phyloP scores from a whole-genome alignment of 768 basidiomycete genomes.

The Pholiota molesta region DNA sequence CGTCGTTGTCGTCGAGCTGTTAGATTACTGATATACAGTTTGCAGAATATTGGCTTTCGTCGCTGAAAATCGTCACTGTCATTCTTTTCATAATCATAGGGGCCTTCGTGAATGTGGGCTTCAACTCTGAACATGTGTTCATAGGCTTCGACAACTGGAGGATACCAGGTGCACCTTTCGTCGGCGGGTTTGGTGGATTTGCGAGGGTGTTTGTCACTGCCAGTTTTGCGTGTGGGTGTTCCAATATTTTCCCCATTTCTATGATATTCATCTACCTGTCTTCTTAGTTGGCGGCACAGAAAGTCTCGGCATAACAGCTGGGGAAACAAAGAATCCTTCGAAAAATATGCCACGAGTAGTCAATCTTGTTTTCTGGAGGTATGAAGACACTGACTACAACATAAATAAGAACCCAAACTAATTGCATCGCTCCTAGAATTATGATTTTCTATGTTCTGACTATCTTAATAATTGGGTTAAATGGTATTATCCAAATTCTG shows the following conservation, averaged over 20 bases:
- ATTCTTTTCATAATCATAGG: constrained; percentile 80
- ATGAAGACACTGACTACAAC: constrained; percentile 15
- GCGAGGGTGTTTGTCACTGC: constrained; percentile 83
- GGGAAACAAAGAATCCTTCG: constrained; percentile 87
- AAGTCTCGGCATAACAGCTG: constrained; percentile 90
- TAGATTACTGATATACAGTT: neutral
- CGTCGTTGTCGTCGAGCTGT: neutral
- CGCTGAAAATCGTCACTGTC: constrained; percentile 80
- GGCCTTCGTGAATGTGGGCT: constrained; percentile 78
- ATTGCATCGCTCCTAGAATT: constrained; percentile 49
- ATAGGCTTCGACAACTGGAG: constrained; percentile 77
- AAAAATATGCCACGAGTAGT: constrained; percentile 88
- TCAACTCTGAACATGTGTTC: constrained; percentile 65
- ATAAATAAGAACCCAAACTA: neutral
- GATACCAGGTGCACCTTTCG: constrained; percentile 82
- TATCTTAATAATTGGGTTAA: constrained; percentile 78
- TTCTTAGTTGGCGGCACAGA: constrained; percentile 80
- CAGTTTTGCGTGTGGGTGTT: constrained; percentile 75
- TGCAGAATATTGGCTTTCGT: constrained; percentile 85
- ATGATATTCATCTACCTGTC: constrained; percentile 7
- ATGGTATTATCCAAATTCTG: constrained; percentile 47
- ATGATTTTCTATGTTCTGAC: constrained; percentile 81
- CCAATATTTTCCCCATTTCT: neutral
- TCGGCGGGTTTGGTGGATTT: constrained; percentile 84
- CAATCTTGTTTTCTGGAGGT: constrained; percentile 90